Conservation (phyloP, 805 yeast species). For the Wilhelminamyces savonicus region DNA sequence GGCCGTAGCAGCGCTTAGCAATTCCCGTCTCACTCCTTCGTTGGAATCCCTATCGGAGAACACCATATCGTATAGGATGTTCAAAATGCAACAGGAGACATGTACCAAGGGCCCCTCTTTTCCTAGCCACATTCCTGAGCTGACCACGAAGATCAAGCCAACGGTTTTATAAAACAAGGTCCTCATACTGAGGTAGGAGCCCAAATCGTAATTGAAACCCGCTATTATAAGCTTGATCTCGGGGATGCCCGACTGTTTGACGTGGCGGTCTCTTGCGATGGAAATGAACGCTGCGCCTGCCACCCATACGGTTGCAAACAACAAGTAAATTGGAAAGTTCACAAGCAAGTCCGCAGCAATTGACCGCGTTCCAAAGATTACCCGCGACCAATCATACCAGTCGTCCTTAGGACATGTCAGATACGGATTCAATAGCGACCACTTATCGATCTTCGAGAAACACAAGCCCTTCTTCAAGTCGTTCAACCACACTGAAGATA, state of each 20-base stretch:
- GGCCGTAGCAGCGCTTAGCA: constrained; percentile 70
- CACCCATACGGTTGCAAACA: constrained; percentile 19
- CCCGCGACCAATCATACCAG: constrained; percentile 33
- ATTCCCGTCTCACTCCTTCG: constrained; percentile 60
- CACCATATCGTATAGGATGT: constrained; percentile 19
- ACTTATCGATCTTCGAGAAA: constrained; percentile 24
- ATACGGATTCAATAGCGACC: constrained; percentile 38
- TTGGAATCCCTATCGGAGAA: constrained; percentile 28
- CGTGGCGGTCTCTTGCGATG: constrained; percentile 16
- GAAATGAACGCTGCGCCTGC: constrained; percentile 25
- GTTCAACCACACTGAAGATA: constrained; percentile 42
- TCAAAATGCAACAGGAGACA: constrained; percentile 57
- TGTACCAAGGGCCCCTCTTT: constrained; percentile 86
- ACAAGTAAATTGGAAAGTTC: constrained; percentile 30
- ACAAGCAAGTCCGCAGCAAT: constrained; percentile 14
- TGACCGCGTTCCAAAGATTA: constrained; percentile 16
- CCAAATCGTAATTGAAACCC: constrained; percentile 48
- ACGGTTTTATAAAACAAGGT: constrained; percentile 50
- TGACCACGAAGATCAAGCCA: constrained; percentile 59
- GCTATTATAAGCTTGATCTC: constrained; percentile 64
- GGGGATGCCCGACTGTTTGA: constrained; percentile 58
- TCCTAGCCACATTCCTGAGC: constrained; percentile 79
- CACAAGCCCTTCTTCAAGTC: constrained; percentile 53
- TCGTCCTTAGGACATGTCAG: constrained; percentile 36
- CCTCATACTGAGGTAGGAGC: constrained; percentile 43